Evolutionary conservation across 1,139 yeast species (phyloP).

Genomic region (Casaregolazyma suthepensis): DNA sequence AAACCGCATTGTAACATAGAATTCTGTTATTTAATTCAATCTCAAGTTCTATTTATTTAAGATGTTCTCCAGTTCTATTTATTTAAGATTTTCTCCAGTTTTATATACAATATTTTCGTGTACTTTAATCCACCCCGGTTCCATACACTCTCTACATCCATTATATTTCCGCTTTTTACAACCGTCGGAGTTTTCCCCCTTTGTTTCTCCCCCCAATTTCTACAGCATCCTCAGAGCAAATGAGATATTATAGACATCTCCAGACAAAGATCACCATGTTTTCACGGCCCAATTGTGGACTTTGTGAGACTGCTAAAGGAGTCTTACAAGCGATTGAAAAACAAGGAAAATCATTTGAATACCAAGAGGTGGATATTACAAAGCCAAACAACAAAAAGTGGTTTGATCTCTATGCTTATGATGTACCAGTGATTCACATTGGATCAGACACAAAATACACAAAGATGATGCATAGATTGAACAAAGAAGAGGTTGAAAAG

Average conservation of each 20-base stretch:
- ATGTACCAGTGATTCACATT: constrained; percentile 82
- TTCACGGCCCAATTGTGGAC: constrained; percentile 72
- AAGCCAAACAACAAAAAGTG: constrained; percentile 60
- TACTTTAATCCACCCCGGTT: too few relatives aligned
- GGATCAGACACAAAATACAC: constrained; percentile 38
- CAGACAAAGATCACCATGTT: constrained; percentile 47
- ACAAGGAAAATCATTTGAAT: constrained; percentile 24
- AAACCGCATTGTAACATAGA: not conserved
- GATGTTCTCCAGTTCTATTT: too few relatives aligned
- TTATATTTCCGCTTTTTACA: not conserved
- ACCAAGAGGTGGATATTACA: constrained; percentile 60
- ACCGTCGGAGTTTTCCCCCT: not conserved
- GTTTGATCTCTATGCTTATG: constrained; percentile 82
- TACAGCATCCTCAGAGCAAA: not conserved
- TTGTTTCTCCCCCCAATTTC: not conserved
- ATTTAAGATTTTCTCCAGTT: too few relatives aligned
- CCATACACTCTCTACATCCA: not conserved
- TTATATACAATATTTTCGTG: too few relatives aligned
- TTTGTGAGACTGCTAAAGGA: constrained; percentile 67
- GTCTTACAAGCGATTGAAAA: constrained; percentile 28
- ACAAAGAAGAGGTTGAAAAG: constrained; percentile 45
- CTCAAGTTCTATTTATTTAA: not conserved
- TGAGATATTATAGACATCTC: not conserved
- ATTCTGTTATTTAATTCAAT: not conserved
- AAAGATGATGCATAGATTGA: constrained; percentile 73